phyloP scores from a whole-genome alignment of 1,284 basidiomycete species.

The Cystobasidiaceae sp. region DNA sequence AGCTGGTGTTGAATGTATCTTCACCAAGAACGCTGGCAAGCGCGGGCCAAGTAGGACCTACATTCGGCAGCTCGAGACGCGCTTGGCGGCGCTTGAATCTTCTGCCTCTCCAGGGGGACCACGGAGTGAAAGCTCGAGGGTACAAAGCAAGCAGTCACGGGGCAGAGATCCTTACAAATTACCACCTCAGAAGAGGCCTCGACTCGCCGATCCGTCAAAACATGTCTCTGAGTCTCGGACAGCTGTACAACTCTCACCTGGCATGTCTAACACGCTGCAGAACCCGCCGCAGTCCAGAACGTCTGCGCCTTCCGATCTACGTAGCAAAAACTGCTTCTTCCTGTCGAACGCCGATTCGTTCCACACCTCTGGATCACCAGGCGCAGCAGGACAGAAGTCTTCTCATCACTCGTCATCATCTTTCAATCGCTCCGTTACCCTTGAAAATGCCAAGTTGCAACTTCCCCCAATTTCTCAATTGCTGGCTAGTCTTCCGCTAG shows the following conservation, averaged over 20 bases:
- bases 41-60: conserved; percentile 25
- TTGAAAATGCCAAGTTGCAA: no score
- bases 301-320: background rate
- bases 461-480: no score
- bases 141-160: no score
- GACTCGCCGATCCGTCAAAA: background rate
- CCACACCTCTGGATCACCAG: no score
- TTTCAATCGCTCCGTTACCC: background rate
- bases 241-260: background rate
- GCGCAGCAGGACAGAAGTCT: background rate
- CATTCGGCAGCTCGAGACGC: conserved; percentile 27
- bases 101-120: background rate
- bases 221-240: background rate
- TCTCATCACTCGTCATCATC: background rate
- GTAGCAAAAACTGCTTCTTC: background rate
- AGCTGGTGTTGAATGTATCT: conserved; percentile 12
- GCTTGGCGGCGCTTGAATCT: conserved; percentile 20
- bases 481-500: no score
- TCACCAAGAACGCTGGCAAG: conserved; percentile 21
- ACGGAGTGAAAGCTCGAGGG: no score
- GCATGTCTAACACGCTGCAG: no score
- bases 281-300: no score
- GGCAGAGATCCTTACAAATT: no score
- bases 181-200: conserved; percentile 1
- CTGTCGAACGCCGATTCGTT: background rate